Evolutionary conservation across 2,329 filamentous ascomycete genomes (phyloP), one percentile per base, ranked within the genome.

Genomic region (Diaporthe nobilis): DNA sequence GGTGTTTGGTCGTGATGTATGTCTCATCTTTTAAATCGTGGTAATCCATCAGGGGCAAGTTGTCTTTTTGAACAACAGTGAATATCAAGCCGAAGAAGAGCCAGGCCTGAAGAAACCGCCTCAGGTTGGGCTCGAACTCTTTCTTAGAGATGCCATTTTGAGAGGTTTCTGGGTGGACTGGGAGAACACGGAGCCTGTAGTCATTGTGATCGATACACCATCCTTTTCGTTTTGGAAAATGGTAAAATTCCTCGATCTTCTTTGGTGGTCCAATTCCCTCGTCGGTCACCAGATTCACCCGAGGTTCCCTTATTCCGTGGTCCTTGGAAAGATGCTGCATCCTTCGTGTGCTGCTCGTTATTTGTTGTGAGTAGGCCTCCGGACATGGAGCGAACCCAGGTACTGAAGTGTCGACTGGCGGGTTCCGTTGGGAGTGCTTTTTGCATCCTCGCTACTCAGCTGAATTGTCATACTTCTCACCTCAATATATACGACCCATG

Each of bases 21-120:
- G 6, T 22, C 17, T 22, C 17, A 0, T 22, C 17, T 58, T 4
- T 9, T 2, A 58, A 10, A 0, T 58, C 55, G 55, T 8, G 0
- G 31, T 58, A 58, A 3, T 58, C 4, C 28, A 58, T 58, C 17
- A 58, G 31, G 3, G 55, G 31, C 22, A 17, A 0, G 5, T 58
- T 58, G 13, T 58, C 55, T 3, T 37, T 22, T 37, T 58, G 55
- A 37, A 58, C 28, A 5, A 58, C 55, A 22, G 55, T 58, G 17
- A 58, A 58, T 58, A 58, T 58, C 28, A 58, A 58, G 55, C 55
- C 55, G 31, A 58, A 58, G 12, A 58, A 37, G 2, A 58, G 55
- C 55, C 55, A 58, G 4, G 55, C 55, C 37, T 58, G 55, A 34
- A 58, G 55, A 12, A 58, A 58, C 4, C 55, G 28, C 17, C 20